Evolutionary conservation across 2,329 filamentous ascomycete species (phyloP), one percentile per base, ranked within the genome.

Genomic region (Ophiostoma sp.): DNA sequence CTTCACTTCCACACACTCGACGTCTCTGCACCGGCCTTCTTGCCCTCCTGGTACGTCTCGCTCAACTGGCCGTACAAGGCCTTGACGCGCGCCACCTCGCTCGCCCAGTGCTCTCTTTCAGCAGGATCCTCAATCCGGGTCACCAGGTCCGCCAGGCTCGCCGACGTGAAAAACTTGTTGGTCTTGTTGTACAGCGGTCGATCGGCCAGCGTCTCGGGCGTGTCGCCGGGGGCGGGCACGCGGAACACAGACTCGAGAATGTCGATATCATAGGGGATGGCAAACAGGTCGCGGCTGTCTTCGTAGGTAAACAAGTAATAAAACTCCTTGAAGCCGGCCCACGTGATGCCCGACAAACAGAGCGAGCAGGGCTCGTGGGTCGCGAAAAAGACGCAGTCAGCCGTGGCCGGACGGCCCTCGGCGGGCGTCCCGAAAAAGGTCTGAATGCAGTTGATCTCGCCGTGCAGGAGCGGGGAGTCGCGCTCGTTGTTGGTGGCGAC

Each of bases 391-490:
- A 89, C 77, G 80, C 87, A 89, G 77, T 87, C 85, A 9, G 80
- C 79, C 12, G 80, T 76, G 48, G 78, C 74, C 2, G 84, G 77
- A 1, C 80, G 75, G 39, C 61, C 72, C 64, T 79, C 75, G 15
- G 82, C 78, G 74, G 80, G 80, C 0, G 78, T 78, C 0, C 82
- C 82, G 80, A 87, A 89, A 81, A 89, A 89, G 42, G 84, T 80
- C 76, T 88, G 87, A 79, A 89, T 88, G 82, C 87, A 89, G 79
- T 88, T 87, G 79, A 89, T 88, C 76, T 89, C 87, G 74, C 87
- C 87, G 78, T 89, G 87, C 9, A 89, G 82, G 3, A 89, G 82
- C 1, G 87, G 87, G 4, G 87, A 89, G 0, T 78, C 78, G 12
- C 82, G 82, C 78, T 89, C 87, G 78, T 89, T 85, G 81, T 89